Conservation (phyloP, 108 stramenopile genomes). For the Skeletonema menzelii region DNA sequence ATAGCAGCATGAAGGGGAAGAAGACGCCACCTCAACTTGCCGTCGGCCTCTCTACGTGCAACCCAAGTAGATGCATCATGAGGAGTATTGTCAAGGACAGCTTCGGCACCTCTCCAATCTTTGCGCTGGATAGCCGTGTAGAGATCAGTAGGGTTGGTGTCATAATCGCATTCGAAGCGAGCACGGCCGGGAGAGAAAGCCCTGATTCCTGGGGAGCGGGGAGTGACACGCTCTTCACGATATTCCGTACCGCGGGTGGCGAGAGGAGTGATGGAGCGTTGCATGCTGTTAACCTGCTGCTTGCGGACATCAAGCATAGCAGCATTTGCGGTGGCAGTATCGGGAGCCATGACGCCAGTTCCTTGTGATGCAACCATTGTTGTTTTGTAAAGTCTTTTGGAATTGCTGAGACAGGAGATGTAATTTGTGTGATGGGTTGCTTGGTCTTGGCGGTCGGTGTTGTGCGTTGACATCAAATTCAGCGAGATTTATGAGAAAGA, state of each 20-base stretch:
- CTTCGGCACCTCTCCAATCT: slow-evolving; percentile 65
- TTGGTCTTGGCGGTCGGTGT: too few species aligned
- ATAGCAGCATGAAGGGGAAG: slow-evolving; percentile 87
- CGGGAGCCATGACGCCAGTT: slow-evolving; percentile 14
- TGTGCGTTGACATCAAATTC: neutral
- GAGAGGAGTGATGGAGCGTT: slow-evolving; percentile 12
- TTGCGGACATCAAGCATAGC: slow-evolving; percentile 34
- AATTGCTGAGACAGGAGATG: neutral
- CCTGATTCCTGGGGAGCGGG: slow-evolving; percentile 8
- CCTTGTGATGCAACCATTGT: neutral
- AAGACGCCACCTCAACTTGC: slow-evolving; percentile 80
- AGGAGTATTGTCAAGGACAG: slow-evolving; percentile 37
- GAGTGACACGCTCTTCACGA: slow-evolving; percentile 20
- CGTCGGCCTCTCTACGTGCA: slow-evolving; percentile 71
- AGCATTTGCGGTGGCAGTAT: slow-evolving; percentile 20
- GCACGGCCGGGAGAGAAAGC: slow-evolving; percentile 4
- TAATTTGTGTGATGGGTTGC: too few species aligned
- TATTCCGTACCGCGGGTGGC: neutral
- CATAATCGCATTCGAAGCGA: slow-evolving; percentile 70
- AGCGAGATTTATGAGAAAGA: neutral
- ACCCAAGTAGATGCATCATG: slow-evolving; percentile 76
- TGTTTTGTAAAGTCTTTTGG: neutral
- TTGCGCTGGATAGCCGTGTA: slow-evolving; percentile 76
- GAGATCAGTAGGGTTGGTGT: slow-evolving; percentile 74
- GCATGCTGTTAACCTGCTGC: slow-evolving; percentile 45